Conservation (phyloP, 1,284 basidiomycete species). For the Wallemia mellicola region DNA sequence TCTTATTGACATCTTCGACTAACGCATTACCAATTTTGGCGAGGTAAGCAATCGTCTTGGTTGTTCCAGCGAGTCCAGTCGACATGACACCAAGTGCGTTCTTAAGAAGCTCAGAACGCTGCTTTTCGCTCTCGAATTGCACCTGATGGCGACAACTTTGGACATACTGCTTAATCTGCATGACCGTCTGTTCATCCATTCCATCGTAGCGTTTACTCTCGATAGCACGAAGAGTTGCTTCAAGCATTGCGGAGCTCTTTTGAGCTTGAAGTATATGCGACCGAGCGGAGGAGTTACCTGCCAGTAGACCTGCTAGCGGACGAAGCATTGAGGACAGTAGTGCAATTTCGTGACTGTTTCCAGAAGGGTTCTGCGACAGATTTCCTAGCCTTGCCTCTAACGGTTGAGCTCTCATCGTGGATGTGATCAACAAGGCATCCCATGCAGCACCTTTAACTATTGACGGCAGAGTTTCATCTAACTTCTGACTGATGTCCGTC, state of each 20-base stretch:
- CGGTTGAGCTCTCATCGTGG: conserved; percentile 33
- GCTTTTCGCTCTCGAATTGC: conserved; percentile 32
- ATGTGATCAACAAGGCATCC: conserved; percentile 35
- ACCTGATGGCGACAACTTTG: conserved; percentile 19
- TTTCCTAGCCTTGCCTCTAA: conserved; percentile 27
- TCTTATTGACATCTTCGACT: conserved; percentile 19
- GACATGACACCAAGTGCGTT: conserved; percentile 26
- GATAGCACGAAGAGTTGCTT: conserved; percentile 46
- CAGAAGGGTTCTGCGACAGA: conserved; percentile 19
- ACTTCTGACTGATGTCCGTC: conserved; percentile 33
- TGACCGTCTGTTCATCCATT: conserved; percentile 37
- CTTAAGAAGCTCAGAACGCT: conserved; percentile 40
- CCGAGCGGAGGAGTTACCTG: conserved; percentile 28
- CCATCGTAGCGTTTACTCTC: conserved; percentile 47
- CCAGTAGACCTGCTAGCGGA: conserved; percentile 37
- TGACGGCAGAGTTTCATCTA: conserved; percentile 31
- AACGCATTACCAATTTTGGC: conserved; percentile 36
- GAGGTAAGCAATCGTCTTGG: conserved; percentile 28
- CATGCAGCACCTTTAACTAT: conserved; percentile 49
- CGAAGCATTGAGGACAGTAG: conserved; percentile 35
- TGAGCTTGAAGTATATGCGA: conserved; percentile 32
- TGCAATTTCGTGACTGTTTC: conserved; percentile 38
- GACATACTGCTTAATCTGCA: conserved; percentile 24
- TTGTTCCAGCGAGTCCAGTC: not conserved
- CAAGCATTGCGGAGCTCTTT: conserved; percentile 49